Evolutionary conservation across 208 protist species (phyloP), one percentile per base, ranked within the genome.

Genomic region (Leishmania braziliensis): DNA sequence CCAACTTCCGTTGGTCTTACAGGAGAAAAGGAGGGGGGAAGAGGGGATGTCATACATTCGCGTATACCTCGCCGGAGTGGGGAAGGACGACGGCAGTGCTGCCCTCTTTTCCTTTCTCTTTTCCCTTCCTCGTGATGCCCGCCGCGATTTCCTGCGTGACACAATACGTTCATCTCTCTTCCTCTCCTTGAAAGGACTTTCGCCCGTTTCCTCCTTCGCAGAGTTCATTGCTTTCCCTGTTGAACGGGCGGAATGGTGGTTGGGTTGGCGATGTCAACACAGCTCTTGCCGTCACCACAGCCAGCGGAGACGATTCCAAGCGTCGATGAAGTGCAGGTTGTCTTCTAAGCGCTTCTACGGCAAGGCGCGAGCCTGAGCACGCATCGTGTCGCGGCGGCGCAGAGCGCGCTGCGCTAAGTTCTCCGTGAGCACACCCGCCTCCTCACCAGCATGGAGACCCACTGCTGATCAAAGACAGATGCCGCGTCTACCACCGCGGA

Each of bases 371-470:
- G 43, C n/a, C 73, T 82, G 36, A 80, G 75, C 29, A 62, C 39
- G 26, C 33, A 74, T 12, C 71, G 48, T 0, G 76, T 89, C 26
- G 78, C 63, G 18, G 82, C 77, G 5, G 78, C 79, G 2, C 82
- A 80, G 66, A 72, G 82, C 53, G 79, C 77, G 56, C 69, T 89
- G 66, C 50, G 26, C 5, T 77, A 81, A 68, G 74, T 86, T 3
- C n/a, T 89, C 53, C 86, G 78, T 18, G 82, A 86, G 66, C 86
- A 86, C 77, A 82, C 80, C 65, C 81, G 78, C 36, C 53, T 81
- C 46, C 54, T 86, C 54, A 80, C 75, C 50, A 82, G 84, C 77
- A 75, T 85, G 63, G 76, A 83, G 63, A 83, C 71, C 8, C 86
- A 89, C 82, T 53, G 79, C 23, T 77, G 65, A 8, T 80, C 82